phyloP scores from a whole-genome alignment of 352 stramenopile genomes.

The Globisporangium mamillatum region DNA sequence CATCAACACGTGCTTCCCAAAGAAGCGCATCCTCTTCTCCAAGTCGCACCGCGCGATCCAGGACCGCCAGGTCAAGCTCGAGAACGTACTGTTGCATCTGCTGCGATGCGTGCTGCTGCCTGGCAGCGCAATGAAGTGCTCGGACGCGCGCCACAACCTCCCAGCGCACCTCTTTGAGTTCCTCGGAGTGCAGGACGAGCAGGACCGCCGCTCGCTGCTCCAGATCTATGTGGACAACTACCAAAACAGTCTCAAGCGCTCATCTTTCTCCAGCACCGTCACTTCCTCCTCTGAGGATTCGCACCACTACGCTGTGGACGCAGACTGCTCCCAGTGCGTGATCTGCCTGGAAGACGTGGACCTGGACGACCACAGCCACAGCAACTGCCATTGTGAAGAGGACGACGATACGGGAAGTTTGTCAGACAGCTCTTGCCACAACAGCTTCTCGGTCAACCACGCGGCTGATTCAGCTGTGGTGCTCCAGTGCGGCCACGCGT shows the following conservation, averaged over 20 bases:
- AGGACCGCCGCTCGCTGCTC: constrained; percentile 56
- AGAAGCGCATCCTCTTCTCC: constrained; percentile 42
- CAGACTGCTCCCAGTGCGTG: constrained; percentile 14
- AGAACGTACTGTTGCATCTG: constrained; percentile 63
- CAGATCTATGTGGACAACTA: constrained; percentile 73
- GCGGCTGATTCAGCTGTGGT: constrained; percentile 17
- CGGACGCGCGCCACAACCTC: constrained; percentile 42
- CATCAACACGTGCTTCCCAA: constrained; percentile 53
- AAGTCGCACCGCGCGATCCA: constrained; percentile 29
- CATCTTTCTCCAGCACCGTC: constrained; percentile 7
- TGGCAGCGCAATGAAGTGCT: constrained; percentile 69
- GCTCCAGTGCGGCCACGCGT: constrained; percentile 61
- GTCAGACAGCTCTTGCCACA: constrained; percentile 1
- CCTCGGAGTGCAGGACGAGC: constrained; percentile 45
- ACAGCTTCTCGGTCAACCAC: neutral
- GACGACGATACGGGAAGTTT: constrained; percentile 5
- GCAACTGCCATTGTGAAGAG: neutral
- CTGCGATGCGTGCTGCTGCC: constrained; percentile 62
- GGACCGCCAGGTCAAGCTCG: constrained; percentile 52
- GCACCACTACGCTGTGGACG: neutral
- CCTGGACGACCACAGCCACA: constrained; percentile 10
- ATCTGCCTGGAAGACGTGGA: constrained; percentile 21
- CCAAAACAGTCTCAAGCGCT: constrained; percentile 30
- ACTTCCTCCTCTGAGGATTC: constrained; percentile 13
- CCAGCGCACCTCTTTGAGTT: constrained; percentile 58